Evolutionary conservation across 129 eudicot genomes (phyloP).

Genomic region (Dittrichia graveolens): DNA sequence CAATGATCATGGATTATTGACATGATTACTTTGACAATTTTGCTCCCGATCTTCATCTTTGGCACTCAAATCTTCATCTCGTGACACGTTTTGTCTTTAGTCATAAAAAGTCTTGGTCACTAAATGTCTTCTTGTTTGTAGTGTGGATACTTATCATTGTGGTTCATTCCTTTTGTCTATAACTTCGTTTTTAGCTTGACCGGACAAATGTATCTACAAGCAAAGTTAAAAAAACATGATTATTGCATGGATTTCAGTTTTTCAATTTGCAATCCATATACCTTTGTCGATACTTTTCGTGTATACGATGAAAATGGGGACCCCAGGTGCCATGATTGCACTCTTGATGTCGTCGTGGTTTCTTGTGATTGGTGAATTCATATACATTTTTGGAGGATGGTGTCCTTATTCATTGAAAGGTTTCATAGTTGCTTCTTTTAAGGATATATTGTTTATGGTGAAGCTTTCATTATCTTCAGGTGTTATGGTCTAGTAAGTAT

Average conservation of each 20-base stretch:
- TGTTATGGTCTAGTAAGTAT: constrained; percentile 60
- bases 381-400: constrained; percentile 68
- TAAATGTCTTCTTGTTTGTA: no score
- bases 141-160: constrained; percentile 48
- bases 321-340: constrained; percentile 53
- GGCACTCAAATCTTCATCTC: constrained; percentile 42
- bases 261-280: constrained; percentile 42
- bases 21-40: constrained; percentile 43
- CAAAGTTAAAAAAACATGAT: constrained; percentile 58
- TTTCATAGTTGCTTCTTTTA: constrained; percentile 47
- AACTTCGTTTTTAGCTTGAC: constrained; percentile 54
- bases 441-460: constrained; percentile 54
- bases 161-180: constrained; percentile 62
- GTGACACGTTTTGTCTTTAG: no score
- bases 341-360: constrained; percentile 49
- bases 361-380: constrained; percentile 52
- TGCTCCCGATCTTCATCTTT: constrained; percentile 53
- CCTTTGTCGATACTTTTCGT: constrained; percentile 49
- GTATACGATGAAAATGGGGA: constrained; percentile 32
- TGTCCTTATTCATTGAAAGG: constrained; percentile 65
- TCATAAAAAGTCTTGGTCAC: no score
- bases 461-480: constrained; percentile 72
- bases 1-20: constrained; percentile 69
- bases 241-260: constrained; percentile 46
- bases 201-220: constrained; percentile 60